Conservation (phyloP, 345 rosid genomes). For the Eutrema heterophyllum region DNA sequence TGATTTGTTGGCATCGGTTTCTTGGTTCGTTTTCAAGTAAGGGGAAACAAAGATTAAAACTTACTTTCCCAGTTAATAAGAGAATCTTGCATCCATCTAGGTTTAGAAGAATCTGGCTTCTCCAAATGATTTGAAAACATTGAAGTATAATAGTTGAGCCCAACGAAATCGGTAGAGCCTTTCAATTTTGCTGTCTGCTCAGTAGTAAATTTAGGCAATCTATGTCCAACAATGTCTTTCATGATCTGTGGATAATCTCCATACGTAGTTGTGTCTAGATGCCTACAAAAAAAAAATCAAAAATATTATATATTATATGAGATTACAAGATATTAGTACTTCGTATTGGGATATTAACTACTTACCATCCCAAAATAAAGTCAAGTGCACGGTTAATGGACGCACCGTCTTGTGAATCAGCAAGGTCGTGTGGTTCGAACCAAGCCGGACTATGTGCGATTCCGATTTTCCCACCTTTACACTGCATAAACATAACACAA, state of each 20-base stretch:
- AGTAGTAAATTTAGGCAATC: slow-evolving; percentile 35
- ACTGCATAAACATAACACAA: background rate
- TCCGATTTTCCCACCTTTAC: slow-evolving; percentile 7
- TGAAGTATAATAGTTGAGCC: slow-evolving; percentile 39
- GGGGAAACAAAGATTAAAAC: background rate
- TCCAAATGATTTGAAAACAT: slow-evolving; percentile 13
- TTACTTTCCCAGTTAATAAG: slow-evolving; percentile 26
- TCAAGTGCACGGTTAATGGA: background rate
- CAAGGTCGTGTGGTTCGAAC: slow-evolving; percentile 18
- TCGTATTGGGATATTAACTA: background rate
- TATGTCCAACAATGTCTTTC: slow-evolving; percentile 27
- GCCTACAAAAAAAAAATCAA: slow-evolving; percentile 20
- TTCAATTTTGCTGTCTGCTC: slow-evolving; percentile 27
- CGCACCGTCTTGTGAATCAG: background rate
- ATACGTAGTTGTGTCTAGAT: slow-evolving; percentile 24
- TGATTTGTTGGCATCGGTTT: background rate
- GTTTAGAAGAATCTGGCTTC: background rate
- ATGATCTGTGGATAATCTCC: slow-evolving; percentile 40
- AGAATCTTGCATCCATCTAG: slow-evolving; percentile 30
- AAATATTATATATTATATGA: background rate
- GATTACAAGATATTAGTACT: background rate
- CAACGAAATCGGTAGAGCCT: slow-evolving; percentile 36
- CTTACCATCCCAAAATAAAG: slow-evolving; percentile 22
- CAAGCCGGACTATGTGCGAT: slow-evolving; percentile 21
- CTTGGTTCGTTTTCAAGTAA: background rate